phyloP scores from a whole-genome alignment of 179 eudicot species.

The Silene vulgaris region DNA sequence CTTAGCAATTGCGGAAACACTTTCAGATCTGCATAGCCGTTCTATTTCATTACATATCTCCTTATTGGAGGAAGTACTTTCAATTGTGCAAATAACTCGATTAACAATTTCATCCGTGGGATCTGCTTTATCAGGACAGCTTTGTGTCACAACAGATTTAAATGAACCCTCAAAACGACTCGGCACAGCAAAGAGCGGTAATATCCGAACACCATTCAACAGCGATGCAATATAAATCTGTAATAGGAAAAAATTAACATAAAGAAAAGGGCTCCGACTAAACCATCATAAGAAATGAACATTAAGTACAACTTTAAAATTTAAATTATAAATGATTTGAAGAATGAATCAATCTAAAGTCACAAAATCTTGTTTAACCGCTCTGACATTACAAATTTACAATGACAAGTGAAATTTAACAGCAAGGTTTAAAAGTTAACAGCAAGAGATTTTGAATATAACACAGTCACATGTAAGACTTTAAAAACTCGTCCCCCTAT shows the following conservation, averaged over 20 bases:
- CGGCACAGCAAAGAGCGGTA: constrained; percentile 28
- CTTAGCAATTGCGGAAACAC: constrained; percentile 37
- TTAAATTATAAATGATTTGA: not conserved
- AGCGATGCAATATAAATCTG: constrained; percentile 41
- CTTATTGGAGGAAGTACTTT: constrained; percentile 30
- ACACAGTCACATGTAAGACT: too few species aligned
- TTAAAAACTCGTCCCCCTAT: too few species aligned
- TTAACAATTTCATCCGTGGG: constrained; percentile 35
- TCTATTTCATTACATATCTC: constrained; percentile 42
- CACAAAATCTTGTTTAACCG: not conserved
- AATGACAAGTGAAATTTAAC: not conserved
- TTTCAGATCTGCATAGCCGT: constrained; percentile 41
- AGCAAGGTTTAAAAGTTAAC: not conserved
- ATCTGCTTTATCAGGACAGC: constrained; percentile 38
- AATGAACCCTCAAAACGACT: constrained; percentile 28
- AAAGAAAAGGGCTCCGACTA: not conserved
- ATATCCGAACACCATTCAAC: constrained; percentile 33
- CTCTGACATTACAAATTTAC: not conserved
- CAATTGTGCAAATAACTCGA: constrained; percentile 34
- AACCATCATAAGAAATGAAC: not conserved
- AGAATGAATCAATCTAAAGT: not conserved
- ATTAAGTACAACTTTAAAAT: not conserved
- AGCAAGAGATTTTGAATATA: too few species aligned
- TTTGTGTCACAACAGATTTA: constrained; percentile 38
- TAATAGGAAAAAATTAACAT: constrained; percentile 16